A percentile compares a stretch with the other conserved stretches of the same genome.
Evolutionary conservation across 768 basidiomycete genomes (phyloP).

Genomic region (Mycena rosella): DNA sequence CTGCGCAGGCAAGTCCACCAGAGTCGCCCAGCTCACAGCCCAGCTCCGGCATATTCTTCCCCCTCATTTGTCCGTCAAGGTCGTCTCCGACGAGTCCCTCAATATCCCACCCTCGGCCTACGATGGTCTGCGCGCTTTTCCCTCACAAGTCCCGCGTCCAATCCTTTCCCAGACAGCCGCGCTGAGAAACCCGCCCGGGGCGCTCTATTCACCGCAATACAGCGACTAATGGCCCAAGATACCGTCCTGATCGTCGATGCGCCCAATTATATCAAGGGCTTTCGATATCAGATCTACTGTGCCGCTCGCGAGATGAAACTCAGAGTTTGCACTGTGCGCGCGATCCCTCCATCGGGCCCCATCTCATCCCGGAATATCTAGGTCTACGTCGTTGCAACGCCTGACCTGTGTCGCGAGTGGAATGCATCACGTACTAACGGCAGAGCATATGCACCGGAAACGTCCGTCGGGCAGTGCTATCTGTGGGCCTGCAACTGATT

Average conservation of each 20-base stretch:
- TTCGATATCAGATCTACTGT: conserved; percentile 98
- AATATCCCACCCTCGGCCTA: conserved; percentile 76
- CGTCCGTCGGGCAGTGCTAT: conserved; percentile 62
- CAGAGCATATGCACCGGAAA: conserved; percentile 71
- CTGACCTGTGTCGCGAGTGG: conserved; percentile 83
- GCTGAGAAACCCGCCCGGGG: conserved; percentile 92
- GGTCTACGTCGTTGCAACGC: conserved; percentile 82
- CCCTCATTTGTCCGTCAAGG: conserved; percentile 58
- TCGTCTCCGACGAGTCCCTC: conserved; percentile 83
- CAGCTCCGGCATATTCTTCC: conserved; percentile 68
- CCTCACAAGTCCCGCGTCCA: conserved; percentile 8
- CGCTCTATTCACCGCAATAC: conserved; percentile 85
- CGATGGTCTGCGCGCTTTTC: conserved; percentile 65
- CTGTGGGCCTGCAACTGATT: conserved; percentile 2
- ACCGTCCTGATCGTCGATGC: conserved; percentile 91
- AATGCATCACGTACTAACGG: conserved; percentile 67
- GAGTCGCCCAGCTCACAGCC: conserved; percentile 73
- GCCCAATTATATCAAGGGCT: conserved; percentile 98
- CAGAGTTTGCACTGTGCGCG: conserved; percentile 87
- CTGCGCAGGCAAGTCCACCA: conserved; percentile 85
- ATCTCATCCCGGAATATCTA: conserved; percentile 47
- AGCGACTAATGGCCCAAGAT: conserved; percentile 76
- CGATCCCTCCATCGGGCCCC: conserved; percentile 14
- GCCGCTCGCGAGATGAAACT: conserved; percentile 90
- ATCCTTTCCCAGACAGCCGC: conserved; percentile 66